Base-by-base conservation (phyloP, 2,329 filamentous ascomycete species). In the Curvularia sp. region DNA sequence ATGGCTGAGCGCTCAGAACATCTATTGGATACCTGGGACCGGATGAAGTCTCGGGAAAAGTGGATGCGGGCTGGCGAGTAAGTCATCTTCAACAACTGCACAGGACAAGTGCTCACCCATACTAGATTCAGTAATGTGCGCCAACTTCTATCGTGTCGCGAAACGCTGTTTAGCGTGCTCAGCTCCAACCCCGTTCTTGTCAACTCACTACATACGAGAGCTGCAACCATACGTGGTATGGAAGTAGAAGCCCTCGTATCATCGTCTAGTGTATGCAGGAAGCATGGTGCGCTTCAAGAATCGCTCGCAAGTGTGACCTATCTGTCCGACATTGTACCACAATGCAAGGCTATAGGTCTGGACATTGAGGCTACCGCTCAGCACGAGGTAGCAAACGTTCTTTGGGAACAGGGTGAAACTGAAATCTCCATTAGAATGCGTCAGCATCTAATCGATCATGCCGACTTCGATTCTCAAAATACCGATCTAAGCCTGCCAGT, bases 401-500 rank as follows among this genome's bases (percentile, higher is more conserved):
- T 99, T 1, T 99, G 95, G 94, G 92, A 96, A 61, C 90, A 97
- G 73, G 93, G 93, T 12, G 94, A 99, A 76, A 91, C 92, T 81
- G 87, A 89, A 19, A 87, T 91, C 0, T 97, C 95, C 0, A 97
- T 99, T 59, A 86, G 89, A 36, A 93, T 98, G 84, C 85, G 98
- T 19, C 90, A 94, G 69, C 84, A 86, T 42, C 83, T 97, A 10
- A 72, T 73, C 28, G 67, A 71, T 30, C 61, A 72, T 49, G 65
- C 67, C 41, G 64, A 71, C 46, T 71, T 74, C 43, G 68, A 74
- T 50, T 74, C 74, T 0, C 71, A 76, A 23, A 65, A 57, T 19
- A 55, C 61, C 10, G 69, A 74, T 25, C 63, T 75, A 19, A 74
- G 69, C 46, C 50, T 76, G 36, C 69, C 94, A 1, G 90, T 94